These are phyloP conservation scores for Verruconis gallopava DNA, from an alignment of 2,329 filamentous ascomycete species.

Conservation along the genomic window DNA sequence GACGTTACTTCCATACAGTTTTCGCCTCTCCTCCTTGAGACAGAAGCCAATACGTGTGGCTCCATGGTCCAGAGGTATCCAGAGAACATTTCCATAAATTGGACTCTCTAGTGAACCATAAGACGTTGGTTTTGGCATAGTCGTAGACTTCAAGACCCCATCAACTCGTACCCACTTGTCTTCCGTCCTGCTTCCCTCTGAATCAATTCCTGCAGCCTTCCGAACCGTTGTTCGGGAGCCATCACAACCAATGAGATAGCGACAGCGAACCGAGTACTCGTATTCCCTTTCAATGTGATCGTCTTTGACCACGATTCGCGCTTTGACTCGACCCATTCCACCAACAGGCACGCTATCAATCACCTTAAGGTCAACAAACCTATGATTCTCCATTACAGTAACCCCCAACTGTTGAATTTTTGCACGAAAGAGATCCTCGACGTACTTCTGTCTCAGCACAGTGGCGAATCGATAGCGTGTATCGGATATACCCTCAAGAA, in stretches of 20 bases:
- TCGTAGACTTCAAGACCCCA: constrained; percentile 32
- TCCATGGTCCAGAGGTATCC: constrained; percentile 41
- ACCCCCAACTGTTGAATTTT: constrained; percentile 26
- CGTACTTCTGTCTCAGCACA: constrained; percentile 43
- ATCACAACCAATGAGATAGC: constrained; percentile 40
- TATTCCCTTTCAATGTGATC: constrained; percentile 18
- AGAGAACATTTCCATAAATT: constrained; percentile 43
- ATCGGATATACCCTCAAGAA: constrained; percentile 40
- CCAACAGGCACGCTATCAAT: constrained; percentile 20
- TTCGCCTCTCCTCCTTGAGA: constrained; percentile 30
- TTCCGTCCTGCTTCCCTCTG: constrained; percentile 36
- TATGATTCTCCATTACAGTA: constrained; percentile 23
- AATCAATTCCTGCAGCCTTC: constrained; percentile 32
- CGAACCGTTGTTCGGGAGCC: constrained; percentile 39
- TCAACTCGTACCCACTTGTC: constrained; percentile 44
- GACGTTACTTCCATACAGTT: constrained; percentile 22
- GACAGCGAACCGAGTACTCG: constrained; percentile 25
- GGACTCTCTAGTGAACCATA: constrained; percentile 36
- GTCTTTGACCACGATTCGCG: constrained; percentile 20
- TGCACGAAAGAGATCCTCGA: constrained; percentile 40
- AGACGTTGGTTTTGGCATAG: constrained; percentile 34
- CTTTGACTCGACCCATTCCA: no score
- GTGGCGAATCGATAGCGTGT: constrained; percentile 39
- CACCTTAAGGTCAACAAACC: constrained; percentile 27
- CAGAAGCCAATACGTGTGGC: constrained; percentile 42